phyloP scores from a whole-genome alignment of 805 yeast genomes.

The Debaryomyces maramus region DNA sequence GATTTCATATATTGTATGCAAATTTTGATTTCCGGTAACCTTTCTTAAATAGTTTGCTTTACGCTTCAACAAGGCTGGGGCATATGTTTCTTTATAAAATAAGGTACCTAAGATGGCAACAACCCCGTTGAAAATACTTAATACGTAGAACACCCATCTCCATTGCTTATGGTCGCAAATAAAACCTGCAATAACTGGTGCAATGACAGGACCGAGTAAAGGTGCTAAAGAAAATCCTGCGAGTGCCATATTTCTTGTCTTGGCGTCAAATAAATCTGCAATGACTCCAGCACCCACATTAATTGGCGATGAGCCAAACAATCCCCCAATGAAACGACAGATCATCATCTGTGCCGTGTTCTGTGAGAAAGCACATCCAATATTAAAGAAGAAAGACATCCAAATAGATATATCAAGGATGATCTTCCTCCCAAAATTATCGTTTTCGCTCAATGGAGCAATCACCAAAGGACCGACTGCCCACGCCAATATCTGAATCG shows the following conservation, averaged over 20 bases:
- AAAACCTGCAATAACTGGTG: constrained; percentile 39
- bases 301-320: constrained; percentile 39
- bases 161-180: constrained; percentile 31
- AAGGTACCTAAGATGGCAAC: constrained; percentile 33
- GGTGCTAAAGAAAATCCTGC: constrained; percentile 41
- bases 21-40: constrained; percentile 34
- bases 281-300: constrained; percentile 42
- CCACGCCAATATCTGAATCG: constrained; percentile 40
- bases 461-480: constrained; percentile 41
- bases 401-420: constrained; percentile 35
- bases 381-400: constrained; percentile 33
- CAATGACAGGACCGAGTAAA: constrained; percentile 37
- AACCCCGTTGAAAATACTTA: constrained; percentile 34
- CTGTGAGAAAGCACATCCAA: constrained; percentile 37
- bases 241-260: constrained; percentile 31
- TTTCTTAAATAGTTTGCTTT: constrained; percentile 30
- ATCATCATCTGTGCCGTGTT: constrained; percentile 34
- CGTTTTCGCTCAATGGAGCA: constrained; percentile 41
- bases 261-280: constrained; percentile 37
- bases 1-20: constrained; percentile 40
- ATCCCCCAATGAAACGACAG: constrained; percentile 36
- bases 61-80: constrained; percentile 31
- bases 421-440: constrained; percentile 34
- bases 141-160: constrained; percentile 40
- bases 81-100: constrained; percentile 34